These are phyloP conservation scores for Hyphodiscus hymeniophilus DNA, from an alignment of 495 filamentous ascomycete genomes.

Conservation along the genomic window DNA sequence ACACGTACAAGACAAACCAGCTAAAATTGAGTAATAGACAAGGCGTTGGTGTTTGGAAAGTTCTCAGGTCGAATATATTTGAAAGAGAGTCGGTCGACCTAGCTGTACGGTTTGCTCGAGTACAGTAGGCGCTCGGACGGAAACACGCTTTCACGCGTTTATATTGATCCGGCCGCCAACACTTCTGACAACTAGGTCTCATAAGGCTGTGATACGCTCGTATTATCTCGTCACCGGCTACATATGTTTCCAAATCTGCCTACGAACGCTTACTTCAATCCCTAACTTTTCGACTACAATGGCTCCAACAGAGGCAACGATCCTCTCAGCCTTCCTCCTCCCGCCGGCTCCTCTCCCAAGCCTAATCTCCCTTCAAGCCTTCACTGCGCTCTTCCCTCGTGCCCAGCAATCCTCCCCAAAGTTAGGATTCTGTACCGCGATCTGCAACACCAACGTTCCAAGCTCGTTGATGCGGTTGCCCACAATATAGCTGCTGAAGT, in stretches of 20 bases:
- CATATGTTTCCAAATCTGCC: not conserved
- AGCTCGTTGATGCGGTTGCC: conserved; percentile 58
- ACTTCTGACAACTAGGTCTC: too few species aligned
- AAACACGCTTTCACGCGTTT: too few species aligned
- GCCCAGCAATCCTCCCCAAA: conserved; percentile 58
- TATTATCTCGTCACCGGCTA: not conserved
- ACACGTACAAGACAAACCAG: too few species aligned
- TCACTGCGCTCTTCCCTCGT: conserved; percentile 68
- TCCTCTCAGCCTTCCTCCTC: conserved; percentile 72
- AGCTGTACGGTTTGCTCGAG: too few species aligned
- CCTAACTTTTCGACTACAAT: too few species aligned
- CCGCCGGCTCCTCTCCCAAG: conserved; percentile 62
- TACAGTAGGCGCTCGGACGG: too few species aligned
- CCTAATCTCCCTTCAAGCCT: conserved; percentile 64
- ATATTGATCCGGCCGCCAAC: too few species aligned
- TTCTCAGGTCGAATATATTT: not conserved
- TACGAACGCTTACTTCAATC: not conserved
- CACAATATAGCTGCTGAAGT: conserved; percentile 61
- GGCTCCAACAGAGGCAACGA: conserved; percentile 62
- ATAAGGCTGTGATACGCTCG: too few species aligned
- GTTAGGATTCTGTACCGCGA: conserved; percentile 71
- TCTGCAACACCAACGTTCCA: conserved; percentile 61
- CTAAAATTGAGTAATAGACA: too few species aligned
- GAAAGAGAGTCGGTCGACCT: too few species aligned
- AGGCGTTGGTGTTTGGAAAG: too few species aligned